Evolutionary conservation across 2,329 filamentous ascomycete species (phyloP).

Genomic region (Talaromyces sp.): DNA sequence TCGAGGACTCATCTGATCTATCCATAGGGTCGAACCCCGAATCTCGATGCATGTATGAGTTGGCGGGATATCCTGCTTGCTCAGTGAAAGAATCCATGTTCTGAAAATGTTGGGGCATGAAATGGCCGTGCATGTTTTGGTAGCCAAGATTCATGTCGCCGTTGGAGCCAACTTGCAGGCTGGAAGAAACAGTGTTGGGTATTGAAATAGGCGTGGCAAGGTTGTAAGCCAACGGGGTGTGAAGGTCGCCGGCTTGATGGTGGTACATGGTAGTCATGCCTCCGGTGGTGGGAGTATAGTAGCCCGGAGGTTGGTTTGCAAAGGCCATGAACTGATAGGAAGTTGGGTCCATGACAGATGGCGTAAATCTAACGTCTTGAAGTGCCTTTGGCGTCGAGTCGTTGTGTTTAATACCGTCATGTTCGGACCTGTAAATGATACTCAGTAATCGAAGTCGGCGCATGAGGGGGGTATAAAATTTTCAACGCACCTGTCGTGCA

Average conservation of each 20-base stretch:
- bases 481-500: constrained; percentile 13
- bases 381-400: constrained; percentile 77
- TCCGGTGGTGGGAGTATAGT: constrained; percentile 83
- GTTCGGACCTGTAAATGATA: constrained; percentile 34
- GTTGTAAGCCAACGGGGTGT: constrained; percentile 68
- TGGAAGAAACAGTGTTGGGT: constrained; percentile 59
- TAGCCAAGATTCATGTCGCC: constrained; percentile 63
- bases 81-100: constrained; percentile 68
- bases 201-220: constrained; percentile 78
- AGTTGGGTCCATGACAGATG: constrained; percentile 79
- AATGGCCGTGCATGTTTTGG: constrained; percentile 41
- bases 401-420: constrained; percentile 60
- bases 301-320: constrained; percentile 71
- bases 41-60: constrained; percentile 74
- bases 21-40: constrained; percentile 75
- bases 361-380: constrained; percentile 83
- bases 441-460: background rate
- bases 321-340: constrained; percentile 75
- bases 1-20: constrained; percentile 59
- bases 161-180: constrained; percentile 54
- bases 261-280: constrained; percentile 73
- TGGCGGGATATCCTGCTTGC: constrained; percentile 61
- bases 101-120: constrained; percentile 54
- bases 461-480: background rate
- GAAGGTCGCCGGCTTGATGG: constrained; percentile 75